A percentile compares a stretch with the other conserved stretches of the same genome.
phyloP scores from a whole-genome alignment of 305 asterid species.

The Plantago coronopus region DNA sequence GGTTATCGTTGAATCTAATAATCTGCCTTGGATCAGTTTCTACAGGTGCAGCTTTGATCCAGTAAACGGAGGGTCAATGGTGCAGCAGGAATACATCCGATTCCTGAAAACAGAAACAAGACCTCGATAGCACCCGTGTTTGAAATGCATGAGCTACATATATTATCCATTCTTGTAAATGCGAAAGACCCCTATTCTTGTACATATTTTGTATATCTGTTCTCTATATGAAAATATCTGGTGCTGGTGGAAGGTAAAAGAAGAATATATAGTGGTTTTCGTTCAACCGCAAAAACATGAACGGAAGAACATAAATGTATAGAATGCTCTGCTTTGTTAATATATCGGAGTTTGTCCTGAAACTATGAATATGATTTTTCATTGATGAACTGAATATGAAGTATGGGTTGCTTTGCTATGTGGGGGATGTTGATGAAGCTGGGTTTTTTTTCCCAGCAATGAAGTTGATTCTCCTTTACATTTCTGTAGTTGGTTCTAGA shows the following conservation, averaged over 20 bases:
- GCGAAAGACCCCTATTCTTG: neutral
- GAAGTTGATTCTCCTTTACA: too few species aligned
- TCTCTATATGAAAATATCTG: constrained; percentile 5
- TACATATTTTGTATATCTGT: constrained; percentile 13
- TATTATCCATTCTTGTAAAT: constrained; percentile 11
- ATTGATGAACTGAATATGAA: too few species aligned
- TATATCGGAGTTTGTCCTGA: too few species aligned
- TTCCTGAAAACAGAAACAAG: constrained; percentile 66
- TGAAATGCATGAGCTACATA: neutral
- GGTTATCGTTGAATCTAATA: constrained; percentile 17
- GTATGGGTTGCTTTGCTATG: too few species aligned
- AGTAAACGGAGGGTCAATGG: constrained; percentile 83
- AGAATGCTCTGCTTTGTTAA: too few species aligned
- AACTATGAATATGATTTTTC: too few species aligned
- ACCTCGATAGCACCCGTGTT: constrained; percentile 30
- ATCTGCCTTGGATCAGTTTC: constrained; percentile 48
- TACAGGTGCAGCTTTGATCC: constrained; percentile 81
- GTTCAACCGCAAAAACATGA: too few species aligned
- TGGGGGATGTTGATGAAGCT: too few species aligned
- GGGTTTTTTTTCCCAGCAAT: too few species aligned
- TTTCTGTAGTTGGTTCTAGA: too few species aligned
- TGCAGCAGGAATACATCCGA: constrained; percentile 64
- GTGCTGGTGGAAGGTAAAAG: constrained; percentile 4
- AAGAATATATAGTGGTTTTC: neutral
- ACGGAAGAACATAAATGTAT: too few species aligned